Percentiles rank a stretch among this genome's conserved stretches.
These are phyloP conservation scores for Trichoderma virens DNA, from an alignment of 495 filamentous ascomycete genomes.

Conservation along the genomic window DNA sequence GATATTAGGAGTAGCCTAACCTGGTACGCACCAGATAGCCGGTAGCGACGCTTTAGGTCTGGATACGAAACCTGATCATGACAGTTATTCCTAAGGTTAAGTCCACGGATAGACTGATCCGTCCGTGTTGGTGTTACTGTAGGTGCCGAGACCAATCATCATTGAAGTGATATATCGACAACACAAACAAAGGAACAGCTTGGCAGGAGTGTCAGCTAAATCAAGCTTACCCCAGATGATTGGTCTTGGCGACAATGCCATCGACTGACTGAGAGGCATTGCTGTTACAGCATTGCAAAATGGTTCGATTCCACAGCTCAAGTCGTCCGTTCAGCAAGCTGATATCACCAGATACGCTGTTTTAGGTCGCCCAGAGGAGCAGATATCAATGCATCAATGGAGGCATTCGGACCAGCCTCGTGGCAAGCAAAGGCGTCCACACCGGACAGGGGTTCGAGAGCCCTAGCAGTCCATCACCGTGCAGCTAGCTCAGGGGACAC, in stretches of 20 bases:
- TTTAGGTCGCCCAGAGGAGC: neutral
- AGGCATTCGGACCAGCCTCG: neutral
- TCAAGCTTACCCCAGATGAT: neutral
- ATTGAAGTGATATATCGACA: too few relatives aligned
- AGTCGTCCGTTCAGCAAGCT: neutral
- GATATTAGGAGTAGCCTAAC: too few relatives aligned
- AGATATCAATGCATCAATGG: neutral
- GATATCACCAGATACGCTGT: neutral
- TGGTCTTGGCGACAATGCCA: neutral
- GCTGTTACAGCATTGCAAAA: neutral
- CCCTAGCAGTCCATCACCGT: neutral
- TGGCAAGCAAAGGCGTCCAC: neutral
- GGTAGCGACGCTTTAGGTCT: neutral
- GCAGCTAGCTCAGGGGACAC: conserved; percentile 4
- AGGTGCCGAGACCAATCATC: too few relatives aligned
- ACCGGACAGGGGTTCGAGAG: neutral
- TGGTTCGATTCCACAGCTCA: neutral
- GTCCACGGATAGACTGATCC: too few relatives aligned
- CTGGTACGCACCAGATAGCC: neutral
- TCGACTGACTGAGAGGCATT: neutral
- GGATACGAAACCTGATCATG: too few relatives aligned
- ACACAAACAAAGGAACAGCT: neutral
- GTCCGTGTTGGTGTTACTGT: too few relatives aligned
- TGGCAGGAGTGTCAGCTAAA: neutral
- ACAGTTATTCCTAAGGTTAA: too few relatives aligned